Conservation (phyloP, 805 yeast species). For the Pichia exigua region DNA sequence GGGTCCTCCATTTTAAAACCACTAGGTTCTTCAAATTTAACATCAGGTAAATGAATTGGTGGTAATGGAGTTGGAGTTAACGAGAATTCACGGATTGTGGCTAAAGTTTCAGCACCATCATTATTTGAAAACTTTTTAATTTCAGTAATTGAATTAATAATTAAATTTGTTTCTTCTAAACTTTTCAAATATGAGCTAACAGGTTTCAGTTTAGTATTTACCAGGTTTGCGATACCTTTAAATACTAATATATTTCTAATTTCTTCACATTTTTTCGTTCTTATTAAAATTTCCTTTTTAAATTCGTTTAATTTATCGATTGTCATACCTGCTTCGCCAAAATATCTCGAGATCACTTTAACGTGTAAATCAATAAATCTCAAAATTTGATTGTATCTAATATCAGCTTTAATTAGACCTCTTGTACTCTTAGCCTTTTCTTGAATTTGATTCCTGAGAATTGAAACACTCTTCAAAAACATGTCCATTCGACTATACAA, state of each 20-base stretch:
- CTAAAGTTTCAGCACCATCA: not conserved
- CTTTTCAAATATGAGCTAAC: not conserved
- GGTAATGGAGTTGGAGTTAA: slow-evolving; percentile 2
- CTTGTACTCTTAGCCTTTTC: slow-evolving; percentile 1
- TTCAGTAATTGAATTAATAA: slow-evolving; percentile 7
- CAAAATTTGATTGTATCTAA: slow-evolving; percentile 9
- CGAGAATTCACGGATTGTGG: slow-evolving; percentile 4
- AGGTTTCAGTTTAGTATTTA: not conserved
- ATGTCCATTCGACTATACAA: slow-evolving; percentile 3
- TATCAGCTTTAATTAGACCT: slow-evolving; percentile 6
- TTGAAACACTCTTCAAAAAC: slow-evolving; percentile 1
- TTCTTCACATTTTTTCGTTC: slow-evolving; percentile 2
- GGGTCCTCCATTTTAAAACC: not conserved
- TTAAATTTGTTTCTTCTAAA: slow-evolving; percentile 4
- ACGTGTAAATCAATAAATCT: slow-evolving; percentile 4
- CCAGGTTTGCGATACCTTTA: not conserved
- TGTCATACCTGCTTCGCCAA: slow-evolving; percentile 4
- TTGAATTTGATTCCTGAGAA: not conserved
- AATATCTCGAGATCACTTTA: not conserved
- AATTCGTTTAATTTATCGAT: slow-evolving; percentile 1
- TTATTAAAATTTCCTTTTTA: slow-evolving; percentile 3
- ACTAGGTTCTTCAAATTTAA: not conserved
- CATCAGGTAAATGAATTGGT: not conserved
- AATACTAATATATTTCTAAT: not conserved
- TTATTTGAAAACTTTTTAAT: slow-evolving; percentile 6